Evolutionary conservation across 2,329 filamentous ascomycete species (phyloP), one percentile per base, ranked within the genome.

Genomic region (Cercospora sojina): DNA sequence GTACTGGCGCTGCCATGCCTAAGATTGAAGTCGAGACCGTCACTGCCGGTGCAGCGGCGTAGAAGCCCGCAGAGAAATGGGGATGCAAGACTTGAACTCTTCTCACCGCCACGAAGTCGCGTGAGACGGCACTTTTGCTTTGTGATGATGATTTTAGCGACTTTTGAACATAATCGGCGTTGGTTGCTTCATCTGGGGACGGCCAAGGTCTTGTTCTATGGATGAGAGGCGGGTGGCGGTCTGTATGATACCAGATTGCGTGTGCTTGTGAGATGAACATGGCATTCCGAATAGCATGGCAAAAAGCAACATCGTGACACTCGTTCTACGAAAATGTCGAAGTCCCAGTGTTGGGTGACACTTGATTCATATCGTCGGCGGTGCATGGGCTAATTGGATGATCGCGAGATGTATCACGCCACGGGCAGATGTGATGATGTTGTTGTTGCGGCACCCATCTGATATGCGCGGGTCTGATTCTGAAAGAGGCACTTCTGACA

Each of bases 1-100:
- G 92, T 72, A 93, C 90, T 27, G 87, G 84, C 63, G 85, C 88
- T 59, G 83, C 88, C 73, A 84, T 93, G 75, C 88, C 91, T 57
- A 86, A 86, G 79, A 83, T 88, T 67, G 86, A 88, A 73, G 81
- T 88, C 20, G 86, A 88, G 79, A 85, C 83, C 49, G 80, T 87
- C 12, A 64, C 69, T 35, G 51, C 63, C 29, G 53, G 47, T 27
- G 59, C 67, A 16, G 47, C 63, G 23, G 64, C 65, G 25, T 67
- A 61, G 53, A 58, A 18, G 16, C 59, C 60, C 35, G 49, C 60
- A 20, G 57, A 49, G 2, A 4, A 51, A 16, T 9, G n/a, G n/a
- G 8, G 20, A 61, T n/a, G 8, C n/a, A 51, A 56, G 32, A 65
- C 18, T 35, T 35, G 55, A 64, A 13, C 29, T 58, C 20, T 20